Base-by-base conservation (phyloP, 2,329 filamentous ascomycete species). In the Xylariaceae sp. region DNA sequence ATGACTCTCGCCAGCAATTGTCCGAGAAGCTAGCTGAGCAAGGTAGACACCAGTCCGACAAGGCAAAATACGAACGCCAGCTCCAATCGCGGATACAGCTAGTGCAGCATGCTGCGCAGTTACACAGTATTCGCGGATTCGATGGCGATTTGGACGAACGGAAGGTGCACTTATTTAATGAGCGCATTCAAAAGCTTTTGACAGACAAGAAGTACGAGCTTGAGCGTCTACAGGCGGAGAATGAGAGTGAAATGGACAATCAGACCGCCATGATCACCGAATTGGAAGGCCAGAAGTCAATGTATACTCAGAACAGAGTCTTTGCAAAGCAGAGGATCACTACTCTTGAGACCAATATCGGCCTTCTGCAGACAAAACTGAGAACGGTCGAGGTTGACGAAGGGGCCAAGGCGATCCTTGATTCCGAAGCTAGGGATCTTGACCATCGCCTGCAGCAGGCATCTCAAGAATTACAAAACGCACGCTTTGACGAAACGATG, bases 21-120 rank as follows among this genome's bases (percentile, higher is more conserved):
- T 80, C 81, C 0, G 65, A 70, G 18, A 85, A 85, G 66, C 76
- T 83, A 44, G 77, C 82, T 0, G 88, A 92, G 66, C 81, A 85
- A 66, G 93, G 93, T 49, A 90, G 88, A 65, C 86, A 88, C 66
- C 85, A 94, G 73, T 93, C 92, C 1, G 88, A 96, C 70, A 92
- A 93, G 75, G 88, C 90, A 62, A 90, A 88, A 67, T 90, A 94
- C 70, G 90, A 97, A 70, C 84, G 88, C 3, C 89, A 97, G 65
- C 72, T 96, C 2, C 79, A 84, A 66, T 78, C 83, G 50, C 88
- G 93, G 45, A 81, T 88, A 68, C 80, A 82, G 8, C 82, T 96
- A 72, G 85, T 97, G 57, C 90, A 87, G 64, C 87, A 92, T 59
- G 86, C 90, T 44, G 91, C 93, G 13, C 81, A 84, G 51, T 80